Evolutionary conservation across 768 basidiomycete species (phyloP).

Genomic region (Suillus tomentosus): DNA sequence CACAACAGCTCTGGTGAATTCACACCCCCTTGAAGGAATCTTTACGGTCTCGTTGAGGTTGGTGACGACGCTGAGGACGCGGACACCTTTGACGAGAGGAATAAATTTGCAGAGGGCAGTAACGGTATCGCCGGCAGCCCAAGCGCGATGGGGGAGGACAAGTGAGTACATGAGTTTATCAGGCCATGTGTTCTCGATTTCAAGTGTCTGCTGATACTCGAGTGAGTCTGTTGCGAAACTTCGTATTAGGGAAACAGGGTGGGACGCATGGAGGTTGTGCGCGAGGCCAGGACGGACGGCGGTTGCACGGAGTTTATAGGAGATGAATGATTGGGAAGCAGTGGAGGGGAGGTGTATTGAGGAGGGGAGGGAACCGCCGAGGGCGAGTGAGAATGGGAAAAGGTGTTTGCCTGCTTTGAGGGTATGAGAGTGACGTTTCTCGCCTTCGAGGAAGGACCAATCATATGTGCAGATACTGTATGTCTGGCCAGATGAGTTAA

Average conservation of each 20-base stretch:
- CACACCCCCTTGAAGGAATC: slow-evolving; percentile 54
- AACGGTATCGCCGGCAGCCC: slow-evolving; percentile 86
- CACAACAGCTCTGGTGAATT: slow-evolving; percentile 61
- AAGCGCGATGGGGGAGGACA: slow-evolving; percentile 94
- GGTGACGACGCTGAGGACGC: slow-evolving; percentile 65
- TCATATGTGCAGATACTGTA: slow-evolving; percentile 79
- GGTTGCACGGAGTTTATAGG: slow-evolving; percentile 89
- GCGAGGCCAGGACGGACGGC: slow-evolving; percentile 79
- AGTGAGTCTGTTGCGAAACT: slow-evolving; percentile 80
- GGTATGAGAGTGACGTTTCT: slow-evolving; percentile 77
- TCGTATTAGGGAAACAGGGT: slow-evolving; percentile 68
- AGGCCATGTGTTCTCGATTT: slow-evolving; percentile 97
- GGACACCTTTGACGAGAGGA: slow-evolving; percentile 83
- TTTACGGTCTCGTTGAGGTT: slow-evolving; percentile 76
- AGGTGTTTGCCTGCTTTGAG: slow-evolving; percentile 94
- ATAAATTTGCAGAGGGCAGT: slow-evolving; percentile 85
- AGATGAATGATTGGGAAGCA: slow-evolving; percentile 63
- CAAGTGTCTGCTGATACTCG: slow-evolving; percentile 94
- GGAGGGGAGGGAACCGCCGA: slow-evolving; percentile 86
- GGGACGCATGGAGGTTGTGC: slow-evolving; percentile 61
- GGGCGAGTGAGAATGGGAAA: slow-evolving; percentile 88
- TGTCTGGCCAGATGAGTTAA: slow-evolving; percentile 42
- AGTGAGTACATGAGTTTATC: slow-evolving; percentile 95
- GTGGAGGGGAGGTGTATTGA: slow-evolving; percentile 54
- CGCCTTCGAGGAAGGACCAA: slow-evolving; percentile 91